A percentile compares a stretch with the other conserved stretches of the same genome.
Conservation (phyloP, 345 rosid species). For the Salix exigua region DNA sequence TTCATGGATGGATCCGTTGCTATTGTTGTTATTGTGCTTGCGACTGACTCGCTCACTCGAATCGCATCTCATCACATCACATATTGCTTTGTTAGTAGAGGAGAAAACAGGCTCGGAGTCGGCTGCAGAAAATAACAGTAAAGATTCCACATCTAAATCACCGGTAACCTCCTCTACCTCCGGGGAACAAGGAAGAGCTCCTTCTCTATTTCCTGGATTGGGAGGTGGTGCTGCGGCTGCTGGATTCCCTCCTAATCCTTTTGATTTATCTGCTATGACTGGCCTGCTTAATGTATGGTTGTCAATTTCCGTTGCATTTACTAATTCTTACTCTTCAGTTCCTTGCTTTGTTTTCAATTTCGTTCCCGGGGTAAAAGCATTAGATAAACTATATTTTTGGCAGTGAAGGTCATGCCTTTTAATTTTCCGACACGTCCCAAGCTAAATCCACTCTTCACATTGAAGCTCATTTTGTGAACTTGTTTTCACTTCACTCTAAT, state of each 20-base stretch:
- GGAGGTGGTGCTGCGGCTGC: neutral
- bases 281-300: conserved; percentile 69
- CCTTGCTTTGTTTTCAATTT: neutral
- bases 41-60: neutral
- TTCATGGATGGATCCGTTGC: neutral
- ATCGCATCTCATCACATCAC: neutral
- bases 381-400: too few relatives aligned
- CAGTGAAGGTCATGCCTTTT: too few relatives aligned
- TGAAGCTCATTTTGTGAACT: neutral
- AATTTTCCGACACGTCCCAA: too few relatives aligned
- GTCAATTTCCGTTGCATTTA: neutral
- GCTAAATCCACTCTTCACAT: neutral
- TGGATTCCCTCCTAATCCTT: conserved; percentile 54
- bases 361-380: neutral
- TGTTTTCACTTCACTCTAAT: neutral
- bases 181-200: conserved; percentile 28
- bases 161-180: conserved; percentile 52
- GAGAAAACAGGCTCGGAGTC: conserved; percentile 39
- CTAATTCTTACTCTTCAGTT: neutral
- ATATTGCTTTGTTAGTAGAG: conserved; percentile 28
- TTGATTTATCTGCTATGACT: conserved; percentile 86
- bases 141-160: conserved; percentile 40
- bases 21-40: neutral
- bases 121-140: conserved; percentile 21
- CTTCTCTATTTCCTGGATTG: conserved; percentile 29